phyloP scores from a whole-genome alignment of 495 filamentous ascomycete species.

The Podospora didyma region DNA sequence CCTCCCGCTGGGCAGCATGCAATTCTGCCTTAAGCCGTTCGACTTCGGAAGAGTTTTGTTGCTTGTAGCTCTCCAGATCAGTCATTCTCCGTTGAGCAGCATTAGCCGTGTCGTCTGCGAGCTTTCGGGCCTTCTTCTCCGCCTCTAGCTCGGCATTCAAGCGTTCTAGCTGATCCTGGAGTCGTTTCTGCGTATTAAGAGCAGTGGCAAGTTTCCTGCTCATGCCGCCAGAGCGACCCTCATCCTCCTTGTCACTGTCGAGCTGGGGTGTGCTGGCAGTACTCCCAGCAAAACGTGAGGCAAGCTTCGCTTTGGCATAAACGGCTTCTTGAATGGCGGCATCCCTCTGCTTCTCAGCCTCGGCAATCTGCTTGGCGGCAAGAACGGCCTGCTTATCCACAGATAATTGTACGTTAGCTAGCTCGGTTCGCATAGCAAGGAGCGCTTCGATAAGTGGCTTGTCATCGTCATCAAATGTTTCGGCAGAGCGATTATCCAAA shows the following conservation, averaged over 20 bases:
- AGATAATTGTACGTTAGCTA: conserved; percentile 77
- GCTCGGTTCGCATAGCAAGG: conserved; percentile 79
- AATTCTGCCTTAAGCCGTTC: conserved; percentile 82
- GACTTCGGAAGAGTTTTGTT: conserved; percentile 73
- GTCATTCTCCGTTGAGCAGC: conserved; percentile 77
- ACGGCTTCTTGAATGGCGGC: conserved; percentile 87
- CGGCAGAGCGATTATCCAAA: conserved; percentile 69
- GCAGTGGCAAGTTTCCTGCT: conserved; percentile 76
- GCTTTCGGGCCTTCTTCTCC: conserved; percentile 71
- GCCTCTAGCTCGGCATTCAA: conserved; percentile 67
- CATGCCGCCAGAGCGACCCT: conserved; percentile 73
- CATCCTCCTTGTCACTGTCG: conserved; percentile 57
- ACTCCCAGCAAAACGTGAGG: conserved; percentile 66
- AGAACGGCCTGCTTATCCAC: conserved; percentile 80
- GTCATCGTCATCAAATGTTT: conserved; percentile 84
- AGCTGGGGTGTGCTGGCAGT: conserved; percentile 66
- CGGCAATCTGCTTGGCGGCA: conserved; percentile 84
- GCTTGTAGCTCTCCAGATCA: conserved; percentile 77
- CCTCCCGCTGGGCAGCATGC: conserved; percentile 66
- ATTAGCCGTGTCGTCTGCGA: conserved; percentile 84
- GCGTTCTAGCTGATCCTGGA: conserved; percentile 65
- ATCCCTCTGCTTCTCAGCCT: conserved; percentile 90
- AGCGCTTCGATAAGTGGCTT: conserved; percentile 89
- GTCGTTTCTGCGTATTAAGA: conserved; percentile 70
- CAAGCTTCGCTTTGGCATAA: conserved; percentile 90